These are phyloP conservation scores for Vachellia collinsii DNA, from an alignment of 306 rosid species.

Conservation along the genomic window DNA sequence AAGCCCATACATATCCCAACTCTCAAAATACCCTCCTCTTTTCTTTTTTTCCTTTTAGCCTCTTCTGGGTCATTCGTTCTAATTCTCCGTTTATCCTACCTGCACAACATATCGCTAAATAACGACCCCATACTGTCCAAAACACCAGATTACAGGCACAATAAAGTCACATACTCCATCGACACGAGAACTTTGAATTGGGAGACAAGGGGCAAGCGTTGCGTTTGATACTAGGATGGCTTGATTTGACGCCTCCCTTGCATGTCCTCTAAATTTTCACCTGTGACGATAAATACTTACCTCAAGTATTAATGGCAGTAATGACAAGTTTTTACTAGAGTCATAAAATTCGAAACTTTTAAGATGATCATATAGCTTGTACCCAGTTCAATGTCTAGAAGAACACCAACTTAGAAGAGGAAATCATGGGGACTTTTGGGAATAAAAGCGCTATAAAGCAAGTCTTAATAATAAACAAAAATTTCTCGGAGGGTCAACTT, in stretches of 20 bases:
- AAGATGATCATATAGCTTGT: not conserved
- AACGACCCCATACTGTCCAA: not conserved
- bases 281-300: not conserved
- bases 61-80: not conserved
- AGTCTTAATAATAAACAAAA: constrained; percentile 14
- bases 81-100: not conserved
- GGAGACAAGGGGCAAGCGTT: not conserved
- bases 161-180: not conserved
- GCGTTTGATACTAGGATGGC: too few relatives aligned
- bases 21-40: not conserved
- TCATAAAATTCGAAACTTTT: not conserved
- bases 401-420: not conserved
- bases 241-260: not conserved
- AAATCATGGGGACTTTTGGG: not conserved
- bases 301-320: not conserved
- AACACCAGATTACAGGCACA: not conserved
- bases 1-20: not conserved
- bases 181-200: not conserved
- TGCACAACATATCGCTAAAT: not conserved
- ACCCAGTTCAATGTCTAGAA: not conserved
- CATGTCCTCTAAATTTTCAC: not conserved
- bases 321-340: not conserved
- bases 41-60: not conserved
- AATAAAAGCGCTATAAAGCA: not conserved
- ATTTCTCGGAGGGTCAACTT: constrained; percentile 24